These are phyloP conservation scores for Rubus idaeus DNA, from an alignment of 306 rosid genomes.

Conservation along the genomic window DNA sequence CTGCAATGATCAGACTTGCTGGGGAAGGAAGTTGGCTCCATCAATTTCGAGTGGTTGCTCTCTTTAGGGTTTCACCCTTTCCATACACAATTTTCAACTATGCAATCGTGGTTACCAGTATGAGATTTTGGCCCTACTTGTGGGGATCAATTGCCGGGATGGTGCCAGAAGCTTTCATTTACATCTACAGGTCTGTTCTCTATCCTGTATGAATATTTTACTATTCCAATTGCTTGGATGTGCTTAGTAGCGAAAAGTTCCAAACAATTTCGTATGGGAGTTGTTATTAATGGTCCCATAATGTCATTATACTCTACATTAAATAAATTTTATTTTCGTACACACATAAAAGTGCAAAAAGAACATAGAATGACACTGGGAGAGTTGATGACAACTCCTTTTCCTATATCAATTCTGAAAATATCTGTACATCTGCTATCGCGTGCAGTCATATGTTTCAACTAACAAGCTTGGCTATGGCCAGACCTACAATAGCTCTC, in stretches of 20 bases:
- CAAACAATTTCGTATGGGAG: background rate
- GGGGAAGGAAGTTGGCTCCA: conserved; percentile 93
- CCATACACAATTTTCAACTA: conserved; percentile 97
- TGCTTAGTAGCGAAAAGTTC: background rate
- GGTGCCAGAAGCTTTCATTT: conserved; percentile 96
- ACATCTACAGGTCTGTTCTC: conserved; percentile 76
- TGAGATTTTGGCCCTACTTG: conserved; percentile 94
- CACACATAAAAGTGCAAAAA: background rate
- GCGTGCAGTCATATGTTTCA: background rate
- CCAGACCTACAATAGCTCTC: background rate
- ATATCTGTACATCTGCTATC: background rate
- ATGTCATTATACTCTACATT: no score
- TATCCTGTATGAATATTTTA: conserved; percentile 5
- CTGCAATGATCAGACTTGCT: conserved; percentile 87
- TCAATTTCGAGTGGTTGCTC: conserved; percentile 87
- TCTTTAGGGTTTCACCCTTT: conserved; percentile 92
- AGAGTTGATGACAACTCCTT: background rate
- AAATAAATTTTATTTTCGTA: no score
- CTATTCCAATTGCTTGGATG: background rate
- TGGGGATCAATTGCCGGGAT: conserved; percentile 94
- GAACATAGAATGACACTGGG: background rate
- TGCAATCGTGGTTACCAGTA: conserved; percentile 85
- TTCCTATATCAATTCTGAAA: background rate
- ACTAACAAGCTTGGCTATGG: background rate
- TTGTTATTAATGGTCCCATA: no score